A percentile compares a stretch with the other conserved stretches of the same genome.
Evolutionary conservation across 805 yeast genomes (phyloP).

Genomic region (Nakazawaea peltata): DNA sequence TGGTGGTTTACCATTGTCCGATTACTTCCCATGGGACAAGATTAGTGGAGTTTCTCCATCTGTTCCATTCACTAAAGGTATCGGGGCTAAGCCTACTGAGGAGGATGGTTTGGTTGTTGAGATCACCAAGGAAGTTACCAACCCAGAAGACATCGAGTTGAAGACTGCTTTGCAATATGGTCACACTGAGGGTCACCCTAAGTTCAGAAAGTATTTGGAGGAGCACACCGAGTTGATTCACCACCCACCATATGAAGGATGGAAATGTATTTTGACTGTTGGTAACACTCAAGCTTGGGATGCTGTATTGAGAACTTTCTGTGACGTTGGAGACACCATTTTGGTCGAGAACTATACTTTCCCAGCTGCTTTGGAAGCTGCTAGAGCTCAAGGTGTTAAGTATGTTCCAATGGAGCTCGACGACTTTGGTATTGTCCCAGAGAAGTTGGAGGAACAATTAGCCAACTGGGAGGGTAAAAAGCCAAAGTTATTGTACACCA

Average conservation of each 20-base stretch:
- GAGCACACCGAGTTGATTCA: conserved; percentile 65
- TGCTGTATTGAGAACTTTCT: conserved; percentile 57
- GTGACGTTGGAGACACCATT: conserved; percentile 53
- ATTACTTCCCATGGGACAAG: conserved; percentile 87
- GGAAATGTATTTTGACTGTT: conserved; percentile 64
- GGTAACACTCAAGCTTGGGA: conserved; percentile 97
- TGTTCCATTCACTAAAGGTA: conserved; percentile 75
- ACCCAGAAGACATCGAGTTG: conserved; percentile 59
- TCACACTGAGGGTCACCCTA: conserved; percentile 70
- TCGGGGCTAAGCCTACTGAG: conserved; percentile 48
- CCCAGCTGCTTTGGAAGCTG: conserved; percentile 66
- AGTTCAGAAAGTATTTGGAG: conserved; percentile 54
- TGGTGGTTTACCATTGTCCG: conserved; percentile 90
- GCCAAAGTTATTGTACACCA: conserved; percentile 84
- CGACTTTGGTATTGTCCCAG: conserved; percentile 54
- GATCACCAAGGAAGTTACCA: conserved; percentile 32
- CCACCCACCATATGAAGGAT: conserved; percentile 48
- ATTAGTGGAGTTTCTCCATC: conserved; percentile 63
- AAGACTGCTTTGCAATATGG: conserved; percentile 92
- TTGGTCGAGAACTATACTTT: conserved; percentile 74
- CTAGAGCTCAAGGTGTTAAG: conserved; percentile 50
- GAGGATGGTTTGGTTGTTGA: conserved; percentile 24
- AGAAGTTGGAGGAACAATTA: conserved; percentile 43
- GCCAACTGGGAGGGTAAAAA: conserved; percentile 48
- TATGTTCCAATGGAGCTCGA: conserved; percentile 67